Evolutionary conservation across 352 stramenopile species (phyloP).

Genomic region (Globisporangium viniferum): DNA sequence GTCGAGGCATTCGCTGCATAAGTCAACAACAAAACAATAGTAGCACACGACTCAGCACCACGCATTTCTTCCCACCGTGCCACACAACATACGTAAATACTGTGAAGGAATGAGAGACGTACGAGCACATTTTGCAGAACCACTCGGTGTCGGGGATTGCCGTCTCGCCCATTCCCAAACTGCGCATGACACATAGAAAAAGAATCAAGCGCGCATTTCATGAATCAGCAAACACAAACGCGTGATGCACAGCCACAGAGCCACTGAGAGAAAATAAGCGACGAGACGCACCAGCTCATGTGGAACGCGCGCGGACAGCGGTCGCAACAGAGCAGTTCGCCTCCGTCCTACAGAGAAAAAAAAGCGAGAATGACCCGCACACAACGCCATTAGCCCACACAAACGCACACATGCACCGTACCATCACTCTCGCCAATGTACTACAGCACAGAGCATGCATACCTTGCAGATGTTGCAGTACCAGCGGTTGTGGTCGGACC

Average conservation of each 20-base stretch:
- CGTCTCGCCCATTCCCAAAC: slow-evolving; percentile 64
- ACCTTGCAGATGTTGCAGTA: slow-evolving; percentile 90
- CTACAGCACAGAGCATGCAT: not conserved
- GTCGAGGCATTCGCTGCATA: slow-evolving; percentile 66
- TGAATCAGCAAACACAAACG: not conserved
- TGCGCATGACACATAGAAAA: too few species aligned
- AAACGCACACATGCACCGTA: not conserved
- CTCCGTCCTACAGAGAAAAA: slow-evolving; percentile 37
- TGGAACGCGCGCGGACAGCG: slow-evolving; percentile 93
- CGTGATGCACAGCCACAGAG: not conserved
- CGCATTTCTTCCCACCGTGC: too few species aligned
- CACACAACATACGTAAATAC: not conserved
- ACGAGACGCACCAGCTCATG: slow-evolving; percentile 63
- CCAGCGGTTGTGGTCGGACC: slow-evolving; percentile 86
- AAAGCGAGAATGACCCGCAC: not conserved
- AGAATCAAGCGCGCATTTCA: too few species aligned
- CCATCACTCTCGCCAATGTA: not conserved
- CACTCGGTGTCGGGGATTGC: slow-evolving; percentile 82
- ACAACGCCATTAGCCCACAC: not conserved
- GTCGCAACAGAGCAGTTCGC: slow-evolving; percentile 89
- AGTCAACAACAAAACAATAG: not conserved
- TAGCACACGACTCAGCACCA: not conserved
- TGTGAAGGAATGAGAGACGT: slow-evolving; percentile 22
- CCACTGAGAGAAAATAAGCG: not conserved
- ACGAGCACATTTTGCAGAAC: slow-evolving; percentile 88